Evolutionary conservation across 352 stramenopile species (phyloP).

Genomic region (Phytophthora palmivora): DNA sequence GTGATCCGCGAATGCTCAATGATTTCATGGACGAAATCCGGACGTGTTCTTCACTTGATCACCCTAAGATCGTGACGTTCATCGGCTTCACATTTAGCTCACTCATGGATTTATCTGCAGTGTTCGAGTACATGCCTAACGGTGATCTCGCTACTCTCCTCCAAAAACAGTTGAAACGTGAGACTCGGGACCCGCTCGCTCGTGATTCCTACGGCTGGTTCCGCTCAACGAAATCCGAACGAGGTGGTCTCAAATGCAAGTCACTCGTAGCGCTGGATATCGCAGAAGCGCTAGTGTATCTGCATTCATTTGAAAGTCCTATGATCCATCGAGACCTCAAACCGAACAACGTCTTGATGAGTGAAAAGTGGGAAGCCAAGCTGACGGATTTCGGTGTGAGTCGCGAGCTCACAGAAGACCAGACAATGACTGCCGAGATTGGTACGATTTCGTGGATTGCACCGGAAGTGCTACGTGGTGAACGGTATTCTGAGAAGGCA

Average conservation of each 20-base stretch:
- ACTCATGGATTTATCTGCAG: conserved; percentile 56
- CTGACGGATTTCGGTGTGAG: conserved; percentile 71
- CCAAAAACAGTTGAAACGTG: conserved; percentile 41
- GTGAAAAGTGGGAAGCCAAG: conserved; percentile 49
- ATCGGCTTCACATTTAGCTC: conserved; percentile 64
- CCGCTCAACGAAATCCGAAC: conserved; percentile 24
- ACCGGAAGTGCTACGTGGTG: conserved; percentile 68
- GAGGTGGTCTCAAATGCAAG: conserved; percentile 46
- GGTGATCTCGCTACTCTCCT: conserved; percentile 56
- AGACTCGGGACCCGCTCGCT: conserved; percentile 27
- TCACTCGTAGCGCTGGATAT: conserved; percentile 50
- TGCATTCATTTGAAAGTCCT: conserved; percentile 51
- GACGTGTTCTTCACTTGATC: conserved; percentile 42
- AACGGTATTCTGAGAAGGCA: conserved; percentile 70
- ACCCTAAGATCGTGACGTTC: conserved; percentile 61
- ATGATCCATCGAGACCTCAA: conserved; percentile 73
- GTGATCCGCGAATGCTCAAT: conserved; percentile 46
- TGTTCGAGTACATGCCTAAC: conserved; percentile 57
- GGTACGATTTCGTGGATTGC: conserved; percentile 73
- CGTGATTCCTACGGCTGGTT: conserved; percentile 44
- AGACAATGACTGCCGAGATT: conserved; percentile 59
- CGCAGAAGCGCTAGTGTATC: conserved; percentile 50
- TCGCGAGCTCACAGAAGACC: conserved; percentile 40
- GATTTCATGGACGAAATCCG: conserved; percentile 63
- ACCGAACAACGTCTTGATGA: conserved; percentile 57